Conservation (phyloP, 768 basidiomycete species). For the Tulasnella calospora region DNA sequence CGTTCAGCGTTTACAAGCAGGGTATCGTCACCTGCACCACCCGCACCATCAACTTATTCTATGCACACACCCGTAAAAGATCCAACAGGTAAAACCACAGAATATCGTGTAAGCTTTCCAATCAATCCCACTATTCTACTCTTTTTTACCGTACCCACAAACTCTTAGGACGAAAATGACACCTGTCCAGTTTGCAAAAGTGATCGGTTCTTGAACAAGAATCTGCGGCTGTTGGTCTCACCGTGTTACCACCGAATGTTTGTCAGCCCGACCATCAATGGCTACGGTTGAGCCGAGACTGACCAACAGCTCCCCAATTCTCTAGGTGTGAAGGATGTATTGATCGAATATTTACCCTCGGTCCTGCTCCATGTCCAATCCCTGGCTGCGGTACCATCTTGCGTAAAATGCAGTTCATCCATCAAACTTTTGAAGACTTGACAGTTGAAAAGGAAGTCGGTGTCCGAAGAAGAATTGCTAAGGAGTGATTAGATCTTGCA, state of each 20-base stretch:
- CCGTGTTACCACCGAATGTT: slow-evolving; percentile 99
- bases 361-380: slow-evolving; percentile 93
- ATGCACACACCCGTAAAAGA: slow-evolving; percentile 55
- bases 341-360: slow-evolving; percentile 90
- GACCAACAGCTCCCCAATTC: neutral
- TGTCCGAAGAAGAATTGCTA: slow-evolving; percentile 77
- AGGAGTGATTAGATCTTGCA: slow-evolving; percentile 57
- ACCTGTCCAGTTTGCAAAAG: slow-evolving; percentile 97
- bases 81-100: slow-evolving; percentile 71
- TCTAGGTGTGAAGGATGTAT: slow-evolving; percentile 98
- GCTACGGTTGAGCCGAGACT: neutral
- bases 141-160: slow-evolving; percentile 12
- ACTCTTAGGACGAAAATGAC: slow-evolving; percentile 73
- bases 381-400: slow-evolving; percentile 66
- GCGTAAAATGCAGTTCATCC: slow-evolving; percentile 89
- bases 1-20: slow-evolving; percentile 18
- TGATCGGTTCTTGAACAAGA: slow-evolving; percentile 92
- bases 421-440: slow-evolving; percentile 91
- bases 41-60: neutral
- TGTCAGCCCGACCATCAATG: slow-evolving; percentile 11
- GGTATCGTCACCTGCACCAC: slow-evolving; percentile 11
- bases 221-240: slow-evolving; percentile 86
- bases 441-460: slow-evolving; percentile 92
- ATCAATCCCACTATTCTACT: neutral
- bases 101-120: slow-evolving; percentile 62